phyloP scores from a whole-genome alignment of 2,329 filamentous ascomycete genomes.

The Claviceps arundinis region DNA sequence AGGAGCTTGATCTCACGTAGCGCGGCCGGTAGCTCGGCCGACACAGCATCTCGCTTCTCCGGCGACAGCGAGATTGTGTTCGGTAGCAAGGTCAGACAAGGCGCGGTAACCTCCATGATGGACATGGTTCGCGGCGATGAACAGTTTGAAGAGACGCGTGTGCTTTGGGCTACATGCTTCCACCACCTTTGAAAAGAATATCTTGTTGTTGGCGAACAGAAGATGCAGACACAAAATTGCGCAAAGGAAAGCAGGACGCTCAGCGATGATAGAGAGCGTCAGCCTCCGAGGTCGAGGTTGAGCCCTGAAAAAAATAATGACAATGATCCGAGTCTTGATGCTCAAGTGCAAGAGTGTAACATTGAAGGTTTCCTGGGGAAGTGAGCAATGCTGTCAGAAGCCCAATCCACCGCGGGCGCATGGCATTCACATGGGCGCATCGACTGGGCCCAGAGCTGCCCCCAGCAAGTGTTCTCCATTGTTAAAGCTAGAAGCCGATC shows the following conservation, averaged over 20 bases:
- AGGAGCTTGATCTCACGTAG: conserved; percentile 20
- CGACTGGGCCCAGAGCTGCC: not conserved
- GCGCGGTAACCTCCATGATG: not conserved
- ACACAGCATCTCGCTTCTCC: not conserved
- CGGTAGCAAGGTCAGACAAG: not conserved
- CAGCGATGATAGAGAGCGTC: not conserved
- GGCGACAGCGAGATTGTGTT: not conserved
- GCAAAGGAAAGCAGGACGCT: not conserved
- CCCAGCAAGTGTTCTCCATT: not conserved
- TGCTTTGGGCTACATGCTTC: not conserved
- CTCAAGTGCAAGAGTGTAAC: not conserved
- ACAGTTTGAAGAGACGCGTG: not conserved
- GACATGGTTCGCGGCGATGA: not conserved
- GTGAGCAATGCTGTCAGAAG: not conserved
- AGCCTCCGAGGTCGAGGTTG: not conserved
- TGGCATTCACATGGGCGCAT: not conserved
- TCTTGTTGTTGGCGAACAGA: not conserved
- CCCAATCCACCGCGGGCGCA: not conserved
- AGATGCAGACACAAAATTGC: not conserved
- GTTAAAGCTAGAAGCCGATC: not conserved
- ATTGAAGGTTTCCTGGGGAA: not conserved
- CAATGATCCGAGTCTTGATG: not conserved
- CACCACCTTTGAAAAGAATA: not conserved
- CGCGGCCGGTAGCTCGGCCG: conserved; percentile 3
- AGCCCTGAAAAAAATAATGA: not conserved